Evolutionary conservation across 2,329 filamentous ascomycete species (phyloP), one percentile per base, ranked within the genome.

Genomic region (Trematosphaeria pertusa): DNA sequence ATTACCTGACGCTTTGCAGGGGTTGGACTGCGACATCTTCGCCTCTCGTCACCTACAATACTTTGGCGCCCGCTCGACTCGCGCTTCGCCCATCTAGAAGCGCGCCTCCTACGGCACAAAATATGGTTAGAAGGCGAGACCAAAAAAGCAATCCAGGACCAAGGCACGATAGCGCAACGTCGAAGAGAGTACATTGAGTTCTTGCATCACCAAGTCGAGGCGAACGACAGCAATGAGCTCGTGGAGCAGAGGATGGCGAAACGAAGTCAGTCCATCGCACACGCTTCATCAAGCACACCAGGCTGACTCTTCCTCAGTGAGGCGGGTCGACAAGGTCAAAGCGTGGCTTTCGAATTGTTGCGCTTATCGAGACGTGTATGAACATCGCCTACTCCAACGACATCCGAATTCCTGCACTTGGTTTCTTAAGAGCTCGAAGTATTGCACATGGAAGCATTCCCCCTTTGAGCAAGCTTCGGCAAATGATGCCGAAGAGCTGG

Each of bases 61-160:
- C 42, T 52, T 30, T 67, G 61, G 65, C 48, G 59, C 32, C 63
- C 65, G 21, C 52, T 69, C 18, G 63, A 69, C 46, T 64, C 63
- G n/a, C 58, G 65, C 8, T 61, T 69, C 35, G 48, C 59, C 4
- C 54, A 52, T 12, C 38, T 68, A 9, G 59, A 65, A 28, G 37
- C 51, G 33, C 48, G 59, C n/a, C 38, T 69, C 14, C 34, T 32
- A 18, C 50, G 50, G 10, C 62, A 67, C 32, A 57, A 48, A 31
- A 48, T 33, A 53, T 69, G 64, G 64, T 44, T 69, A 42, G 58
- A 62, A 26, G 58, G 38, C 15, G 58, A 65, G 31, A 54, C 56
- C 7, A 47, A 53, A 28, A 52, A 39, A 22, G 35, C 43, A 11
- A 26, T 50, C 5, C 52, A 59, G 34, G 50, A 63, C 37, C 56